phyloP scores from a whole-genome alignment of 2,329 filamentous ascomycete genomes.

The Aspergillus aculeatus region DNA sequence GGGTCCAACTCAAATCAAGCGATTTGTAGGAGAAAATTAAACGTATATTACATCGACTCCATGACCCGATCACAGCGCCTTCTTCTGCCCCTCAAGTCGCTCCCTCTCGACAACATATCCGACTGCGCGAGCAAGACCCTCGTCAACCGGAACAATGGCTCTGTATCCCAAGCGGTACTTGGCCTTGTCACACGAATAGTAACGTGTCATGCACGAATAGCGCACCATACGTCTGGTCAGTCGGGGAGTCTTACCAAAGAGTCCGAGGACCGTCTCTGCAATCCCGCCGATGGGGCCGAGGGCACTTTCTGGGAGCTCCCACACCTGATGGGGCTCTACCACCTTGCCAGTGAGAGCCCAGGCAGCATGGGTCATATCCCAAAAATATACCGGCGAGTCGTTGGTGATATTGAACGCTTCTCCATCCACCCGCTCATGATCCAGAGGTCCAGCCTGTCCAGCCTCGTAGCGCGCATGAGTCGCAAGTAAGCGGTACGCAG shows the following conservation, averaged over 20 bases:
- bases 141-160: slow-evolving; percentile 46
- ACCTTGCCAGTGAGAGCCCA: slow-evolving; percentile 59
- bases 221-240: slow-evolving; percentile 46
- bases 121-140: slow-evolving; percentile 49
- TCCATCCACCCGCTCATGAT: slow-evolving; percentile 74
- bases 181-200: slow-evolving; percentile 49
- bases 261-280: slow-evolving; percentile 42
- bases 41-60: slow-evolving; percentile 17
- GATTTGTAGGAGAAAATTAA: slow-evolving; percentile 1
- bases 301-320: slow-evolving; percentile 41
- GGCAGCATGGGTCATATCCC: slow-evolving; percentile 78
- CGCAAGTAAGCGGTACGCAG: slow-evolving; percentile 68
- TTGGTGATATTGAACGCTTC: slow-evolving; percentile 91
- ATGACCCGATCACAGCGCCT: slow-evolving; percentile 33
- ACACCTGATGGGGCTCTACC: slow-evolving; percentile 44
- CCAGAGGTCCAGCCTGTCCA: slow-evolving; percentile 60
- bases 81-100: slow-evolving; percentile 38
- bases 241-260: slow-evolving; percentile 48
- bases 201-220: slow-evolving; percentile 51
- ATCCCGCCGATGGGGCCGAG: slow-evolving; percentile 42
- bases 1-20: not conserved
- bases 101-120: slow-evolving; percentile 40
- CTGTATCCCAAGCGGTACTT: slow-evolving; percentile 46
- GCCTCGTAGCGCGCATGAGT: slow-evolving; percentile 49
- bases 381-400: slow-evolving; percentile 83